These are phyloP conservation scores for Amylocarpus encephaloides DNA, from an alignment of 2,329 filamentous ascomycete species.

Conservation along the genomic window DNA sequence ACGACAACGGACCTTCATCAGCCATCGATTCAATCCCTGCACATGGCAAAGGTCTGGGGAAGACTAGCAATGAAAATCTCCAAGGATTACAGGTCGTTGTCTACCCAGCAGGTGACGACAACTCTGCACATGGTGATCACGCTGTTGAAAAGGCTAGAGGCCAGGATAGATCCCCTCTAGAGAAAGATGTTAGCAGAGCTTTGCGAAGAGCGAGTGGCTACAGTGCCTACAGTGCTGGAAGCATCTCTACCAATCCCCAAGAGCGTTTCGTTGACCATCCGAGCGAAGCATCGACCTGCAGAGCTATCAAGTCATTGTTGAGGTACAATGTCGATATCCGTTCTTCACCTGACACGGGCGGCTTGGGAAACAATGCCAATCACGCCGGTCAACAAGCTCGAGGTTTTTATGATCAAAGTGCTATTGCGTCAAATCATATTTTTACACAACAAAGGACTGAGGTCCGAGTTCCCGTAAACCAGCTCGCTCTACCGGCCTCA, in stretches of 20 bases:
- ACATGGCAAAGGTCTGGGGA: neutral
- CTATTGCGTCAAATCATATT: slow-evolving; percentile 20
- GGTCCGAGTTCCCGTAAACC: slow-evolving; percentile 22
- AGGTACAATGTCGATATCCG: slow-evolving; percentile 12
- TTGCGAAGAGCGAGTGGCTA: slow-evolving; percentile 24
- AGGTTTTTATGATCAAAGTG: slow-evolving; percentile 22
- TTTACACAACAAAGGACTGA: slow-evolving; percentile 15
- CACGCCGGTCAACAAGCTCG: slow-evolving; percentile 9
- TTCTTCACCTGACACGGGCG: slow-evolving; percentile 7
- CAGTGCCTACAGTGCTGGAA: slow-evolving; percentile 23
- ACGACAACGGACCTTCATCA: neutral
- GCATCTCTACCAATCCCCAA: slow-evolving; percentile 15
- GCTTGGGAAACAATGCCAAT: slow-evolving; percentile 2
- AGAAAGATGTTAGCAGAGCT: slow-evolving; percentile 29
- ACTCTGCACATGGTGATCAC: slow-evolving; percentile 3
- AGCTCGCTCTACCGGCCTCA: slow-evolving; percentile 16
- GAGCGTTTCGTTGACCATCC: slow-evolving; percentile 9
- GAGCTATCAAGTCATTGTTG: slow-evolving; percentile 10
- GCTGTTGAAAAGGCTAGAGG: neutral
- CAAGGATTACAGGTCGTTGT: slow-evolving; percentile 11
- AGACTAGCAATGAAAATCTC: slow-evolving; percentile 6
- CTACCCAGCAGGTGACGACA: slow-evolving; percentile 3
- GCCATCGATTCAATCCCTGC: neutral
- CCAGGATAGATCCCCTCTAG: slow-evolving; percentile 18
- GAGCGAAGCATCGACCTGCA: slow-evolving; percentile 8